phyloP scores from a whole-genome alignment of 768 basidiomycete genomes.

The Auriscalpium vulgare region DNA sequence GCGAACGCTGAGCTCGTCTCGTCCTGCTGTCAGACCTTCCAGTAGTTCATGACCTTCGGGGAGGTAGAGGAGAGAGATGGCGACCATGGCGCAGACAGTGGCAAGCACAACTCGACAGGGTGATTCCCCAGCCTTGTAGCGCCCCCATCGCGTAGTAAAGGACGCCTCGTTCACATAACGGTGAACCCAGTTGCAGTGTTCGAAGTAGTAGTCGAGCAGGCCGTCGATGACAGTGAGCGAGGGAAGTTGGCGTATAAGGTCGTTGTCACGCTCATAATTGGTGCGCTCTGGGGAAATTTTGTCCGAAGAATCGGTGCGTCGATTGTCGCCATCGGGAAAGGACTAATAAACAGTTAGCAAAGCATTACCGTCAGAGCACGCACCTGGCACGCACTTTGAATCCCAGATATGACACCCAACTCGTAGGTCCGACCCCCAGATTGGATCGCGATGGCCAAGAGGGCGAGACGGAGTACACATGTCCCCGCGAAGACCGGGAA shows the following conservation, averaged over 20 bases:
- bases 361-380: neutral
- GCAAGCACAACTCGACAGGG: constrained; percentile 13
- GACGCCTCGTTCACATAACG: constrained; percentile 6
- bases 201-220: constrained; percentile 13
- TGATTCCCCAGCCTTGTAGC: constrained; percentile 12
- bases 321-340: constrained; percentile 6
- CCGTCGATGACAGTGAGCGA: constrained; percentile 11
- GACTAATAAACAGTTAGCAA: constrained; percentile 1
- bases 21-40: constrained; percentile 9
- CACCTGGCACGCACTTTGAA: constrained; percentile 8
- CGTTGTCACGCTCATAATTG: constrained; percentile 12
- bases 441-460: constrained; percentile 10
- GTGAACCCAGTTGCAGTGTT: constrained; percentile 13
- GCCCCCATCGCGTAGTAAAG: constrained; percentile 11
- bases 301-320: constrained; percentile 3
- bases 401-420: constrained; percentile 14
- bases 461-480: constrained; percentile 3
- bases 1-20: constrained; percentile 37
- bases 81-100: constrained; percentile 12
- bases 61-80: constrained; percentile 11
- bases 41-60: constrained; percentile 11
- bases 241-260: constrained; percentile 13
- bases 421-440: constrained; percentile 11
- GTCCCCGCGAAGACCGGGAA: neutral
- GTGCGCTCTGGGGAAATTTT: constrained; percentile 3